A percentile compares a stretch with the other conserved stretches of the same genome.
Evolutionary conservation across 108 stramenopile species (phyloP).

Genomic region (Cyclotella sp.): DNA sequence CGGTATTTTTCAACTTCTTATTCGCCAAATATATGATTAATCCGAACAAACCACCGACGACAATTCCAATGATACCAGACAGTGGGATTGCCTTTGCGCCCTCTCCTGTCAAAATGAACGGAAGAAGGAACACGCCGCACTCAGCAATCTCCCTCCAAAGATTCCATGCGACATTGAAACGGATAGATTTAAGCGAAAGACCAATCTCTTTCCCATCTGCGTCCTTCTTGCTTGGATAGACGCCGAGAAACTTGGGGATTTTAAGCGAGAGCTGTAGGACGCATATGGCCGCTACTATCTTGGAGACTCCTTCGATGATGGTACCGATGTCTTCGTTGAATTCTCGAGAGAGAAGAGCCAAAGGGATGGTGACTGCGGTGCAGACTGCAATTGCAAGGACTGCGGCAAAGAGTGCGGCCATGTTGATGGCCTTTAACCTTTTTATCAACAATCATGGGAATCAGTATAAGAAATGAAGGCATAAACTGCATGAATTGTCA

Average conservation of each 20-base stretch:
- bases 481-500: too few relatives aligned
- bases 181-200: slow-evolving; percentile 68
- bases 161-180: slow-evolving; percentile 90
- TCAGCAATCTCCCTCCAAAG: slow-evolving; percentile 88
- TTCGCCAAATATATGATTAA: slow-evolving; percentile 68
- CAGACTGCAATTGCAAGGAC: slow-evolving; percentile 60
- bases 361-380: slow-evolving; percentile 63
- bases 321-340: slow-evolving; percentile 57
- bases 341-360: slow-evolving; percentile 64
- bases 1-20: slow-evolving; percentile 60
- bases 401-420: slow-evolving; percentile 65
- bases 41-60: slow-evolving; percentile 60
- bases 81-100: slow-evolving; percentile 71
- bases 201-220: slow-evolving; percentile 42
- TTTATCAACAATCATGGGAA: background rate
- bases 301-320: slow-evolving; percentile 80
- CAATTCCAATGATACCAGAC: slow-evolving; percentile 66
- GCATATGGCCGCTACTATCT: slow-evolving; percentile 76
- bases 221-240: slow-evolving; percentile 65
- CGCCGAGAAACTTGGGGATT: slow-evolving; percentile 77
- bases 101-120: slow-evolving; percentile 75
- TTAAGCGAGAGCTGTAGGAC: slow-evolving; percentile 79
- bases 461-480: background rate
- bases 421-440: slow-evolving; percentile 58
- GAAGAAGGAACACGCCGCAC: slow-evolving; percentile 85